These are phyloP conservation scores for Ascochyta lentis DNA, from an alignment of 2,329 filamentous ascomycete genomes.

Conservation along the genomic window DNA sequence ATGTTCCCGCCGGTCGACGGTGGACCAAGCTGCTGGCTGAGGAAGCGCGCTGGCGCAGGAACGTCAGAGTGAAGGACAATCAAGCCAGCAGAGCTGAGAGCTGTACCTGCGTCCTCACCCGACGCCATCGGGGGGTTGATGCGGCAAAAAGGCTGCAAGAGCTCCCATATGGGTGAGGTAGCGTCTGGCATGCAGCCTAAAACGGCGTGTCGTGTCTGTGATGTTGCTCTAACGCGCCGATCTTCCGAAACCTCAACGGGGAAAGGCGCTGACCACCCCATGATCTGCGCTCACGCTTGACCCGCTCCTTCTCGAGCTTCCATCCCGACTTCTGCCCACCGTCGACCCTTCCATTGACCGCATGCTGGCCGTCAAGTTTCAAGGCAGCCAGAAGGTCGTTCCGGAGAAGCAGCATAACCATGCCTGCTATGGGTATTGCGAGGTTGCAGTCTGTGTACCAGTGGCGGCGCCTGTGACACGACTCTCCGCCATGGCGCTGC, in stretches of 20 bases:
- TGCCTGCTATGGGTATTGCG: slow-evolving; percentile 34
- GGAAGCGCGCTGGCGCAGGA: slow-evolving; percentile 2
- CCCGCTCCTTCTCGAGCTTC: slow-evolving; percentile 7
- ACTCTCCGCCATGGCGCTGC: slow-evolving; percentile 29
- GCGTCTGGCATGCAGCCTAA: slow-evolving; percentile 16
- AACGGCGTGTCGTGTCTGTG: slow-evolving; percentile 14
- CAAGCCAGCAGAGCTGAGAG: slow-evolving; percentile 14
- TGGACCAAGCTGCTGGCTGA: slow-evolving; percentile 15
- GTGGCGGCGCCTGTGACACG: slow-evolving; percentile 41
- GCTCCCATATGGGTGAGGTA: slow-evolving; percentile 12
- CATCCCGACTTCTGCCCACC: slow-evolving; percentile 6
- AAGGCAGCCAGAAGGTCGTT: slow-evolving; percentile 19
- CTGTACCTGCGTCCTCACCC: slow-evolving; percentile 11
- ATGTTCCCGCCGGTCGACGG: slow-evolving; percentile 21
- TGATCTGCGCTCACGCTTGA: slow-evolving; percentile 18
- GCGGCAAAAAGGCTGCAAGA: slow-evolving; percentile 14
- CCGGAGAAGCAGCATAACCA: slow-evolving; percentile 26
- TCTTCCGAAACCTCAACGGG: slow-evolving; percentile 10
- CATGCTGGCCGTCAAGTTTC: slow-evolving; percentile 21
- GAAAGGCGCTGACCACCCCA: neutral
- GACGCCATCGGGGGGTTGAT: slow-evolving; percentile 5
- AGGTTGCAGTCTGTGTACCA: slow-evolving; percentile 44
- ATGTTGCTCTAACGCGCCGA: slow-evolving; percentile 13
- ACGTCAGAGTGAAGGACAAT: slow-evolving; percentile 1
- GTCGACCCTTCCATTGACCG: slow-evolving; percentile 17